Evolutionary conservation across 2,329 filamentous ascomycete genomes (phyloP).

Genomic region (Diplodia intermedia): DNA sequence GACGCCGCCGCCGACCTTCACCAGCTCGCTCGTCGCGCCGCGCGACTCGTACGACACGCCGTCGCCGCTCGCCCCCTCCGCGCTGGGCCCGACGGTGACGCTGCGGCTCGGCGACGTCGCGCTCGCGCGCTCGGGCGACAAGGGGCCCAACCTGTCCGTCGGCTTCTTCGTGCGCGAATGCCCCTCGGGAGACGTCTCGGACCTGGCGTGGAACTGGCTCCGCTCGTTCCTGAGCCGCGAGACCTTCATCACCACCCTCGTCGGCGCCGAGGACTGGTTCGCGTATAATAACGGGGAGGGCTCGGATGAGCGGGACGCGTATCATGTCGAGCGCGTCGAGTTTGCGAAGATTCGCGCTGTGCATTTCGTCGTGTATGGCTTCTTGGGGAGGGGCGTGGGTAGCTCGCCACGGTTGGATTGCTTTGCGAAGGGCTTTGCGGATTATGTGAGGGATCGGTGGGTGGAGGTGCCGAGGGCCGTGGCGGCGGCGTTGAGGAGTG

Average conservation of each 20-base stretch:
- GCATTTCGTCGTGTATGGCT: constrained; percentile 49
- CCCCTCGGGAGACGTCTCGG: constrained; percentile 37
- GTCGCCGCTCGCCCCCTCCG: constrained; percentile 35
- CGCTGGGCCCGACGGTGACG: constrained; percentile 39
- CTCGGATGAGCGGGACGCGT: constrained; percentile 32
- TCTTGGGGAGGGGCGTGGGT: constrained; percentile 43
- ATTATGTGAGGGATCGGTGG: constrained; percentile 10
- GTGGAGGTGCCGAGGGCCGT: background rate
- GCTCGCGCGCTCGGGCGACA: constrained; percentile 53
- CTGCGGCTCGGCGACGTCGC: constrained; percentile 53
- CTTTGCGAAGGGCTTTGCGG: constrained; percentile 11
- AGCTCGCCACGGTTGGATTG: background rate
- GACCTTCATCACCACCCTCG: constrained; percentile 30
- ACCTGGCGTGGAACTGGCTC: constrained; percentile 42
- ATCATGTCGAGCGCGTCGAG: constrained; percentile 43
- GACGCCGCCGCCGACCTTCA: background rate
- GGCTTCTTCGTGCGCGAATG: constrained; percentile 45
- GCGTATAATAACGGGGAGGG: too few species aligned
- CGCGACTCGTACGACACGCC: constrained; percentile 42
- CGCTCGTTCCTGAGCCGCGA: constrained; percentile 36
- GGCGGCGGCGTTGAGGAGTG: background rate
- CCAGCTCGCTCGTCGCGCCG: constrained; percentile 34
- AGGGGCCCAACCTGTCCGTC: constrained; percentile 47
- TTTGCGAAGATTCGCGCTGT: constrained; percentile 43
- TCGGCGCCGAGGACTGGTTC: constrained; percentile 41